Evolutionary conservation across 2,329 filamentous ascomycete species (phyloP).

Genomic region (Talaromyces albobiverticillius): DNA sequence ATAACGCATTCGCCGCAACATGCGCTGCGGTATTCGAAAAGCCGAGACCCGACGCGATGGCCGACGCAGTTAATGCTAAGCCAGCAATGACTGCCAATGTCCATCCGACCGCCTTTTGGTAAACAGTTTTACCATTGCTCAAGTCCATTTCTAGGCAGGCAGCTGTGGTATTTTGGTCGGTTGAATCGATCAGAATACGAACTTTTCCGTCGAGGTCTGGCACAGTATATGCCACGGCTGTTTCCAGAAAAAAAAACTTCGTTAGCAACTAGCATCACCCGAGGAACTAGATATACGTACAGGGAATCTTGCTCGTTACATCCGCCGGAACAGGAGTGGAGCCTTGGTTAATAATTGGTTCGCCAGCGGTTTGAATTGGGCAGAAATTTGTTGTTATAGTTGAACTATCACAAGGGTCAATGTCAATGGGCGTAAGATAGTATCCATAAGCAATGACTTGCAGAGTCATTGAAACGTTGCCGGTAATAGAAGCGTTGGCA

Average conservation of each 20-base stretch:
- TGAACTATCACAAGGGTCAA: slow-evolving; percentile 14
- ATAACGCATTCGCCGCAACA: slow-evolving; percentile 87
- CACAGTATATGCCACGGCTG: slow-evolving; percentile 78
- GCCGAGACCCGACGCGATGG: slow-evolving; percentile 82
- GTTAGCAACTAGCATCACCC: background rate
- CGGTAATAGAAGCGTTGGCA: slow-evolving; percentile 15
- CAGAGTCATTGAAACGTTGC: slow-evolving; percentile 14
- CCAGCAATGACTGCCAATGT: slow-evolving; percentile 82
- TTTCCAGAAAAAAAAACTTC: background rate
- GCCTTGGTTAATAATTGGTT: slow-evolving; percentile 7
- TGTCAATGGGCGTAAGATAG: slow-evolving; percentile 8
- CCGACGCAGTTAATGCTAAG: slow-evolving; percentile 77
- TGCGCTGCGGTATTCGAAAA: slow-evolving; percentile 94
- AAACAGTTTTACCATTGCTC: slow-evolving; percentile 89
- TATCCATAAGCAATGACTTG: slow-evolving; percentile 18
- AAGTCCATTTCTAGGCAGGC: slow-evolving; percentile 85
- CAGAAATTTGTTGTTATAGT: slow-evolving; percentile 15
- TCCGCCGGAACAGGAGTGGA: slow-evolving; percentile 7
- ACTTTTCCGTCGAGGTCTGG: slow-evolving; percentile 89
- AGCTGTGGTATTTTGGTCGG: slow-evolving; percentile 60
- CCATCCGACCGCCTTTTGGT: slow-evolving; percentile 87
- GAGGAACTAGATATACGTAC: slow-evolving; percentile 2
- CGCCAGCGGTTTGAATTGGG: slow-evolving; percentile 15
- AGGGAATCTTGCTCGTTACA: slow-evolving; percentile 10
- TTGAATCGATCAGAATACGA: slow-evolving; percentile 74